Percentiles rank a stretch among this genome's conserved stretches.
Conservation (phyloP, 768 basidiomycete species). For the Glaciozyma antarctica region DNA sequence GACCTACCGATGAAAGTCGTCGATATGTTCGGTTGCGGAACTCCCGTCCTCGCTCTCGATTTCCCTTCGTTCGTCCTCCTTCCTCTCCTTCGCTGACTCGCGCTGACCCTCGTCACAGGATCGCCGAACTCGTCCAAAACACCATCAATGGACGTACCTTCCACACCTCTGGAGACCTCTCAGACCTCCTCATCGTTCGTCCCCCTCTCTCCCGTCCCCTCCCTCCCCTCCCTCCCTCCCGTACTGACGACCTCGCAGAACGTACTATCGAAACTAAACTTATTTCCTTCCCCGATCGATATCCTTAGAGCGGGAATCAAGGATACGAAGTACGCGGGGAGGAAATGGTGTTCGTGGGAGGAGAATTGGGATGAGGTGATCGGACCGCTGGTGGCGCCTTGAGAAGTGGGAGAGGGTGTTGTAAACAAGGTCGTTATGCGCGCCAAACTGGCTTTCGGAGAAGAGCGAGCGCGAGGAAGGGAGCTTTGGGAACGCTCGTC, state of each 20-base stretch:
- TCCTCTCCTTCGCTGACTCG: not conserved
- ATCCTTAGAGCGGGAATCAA: constrained; percentile 42
- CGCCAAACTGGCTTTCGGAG: no score
- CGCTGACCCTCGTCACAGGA: constrained; percentile 43
- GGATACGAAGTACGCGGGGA: constrained; percentile 31
- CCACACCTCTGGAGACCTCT: constrained; percentile 55
- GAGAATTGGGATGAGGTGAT: constrained; percentile 72
- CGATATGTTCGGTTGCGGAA: constrained; percentile 95
- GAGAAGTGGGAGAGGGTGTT: not conserved
- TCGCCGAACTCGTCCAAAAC: constrained; percentile 76
- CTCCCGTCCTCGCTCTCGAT: constrained; percentile 82
- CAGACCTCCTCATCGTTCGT: constrained; percentile 60
- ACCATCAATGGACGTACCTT: constrained; percentile 78
- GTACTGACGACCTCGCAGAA: constrained; percentile 21
- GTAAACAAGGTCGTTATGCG: no score
- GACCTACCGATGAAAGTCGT: constrained; percentile 99
- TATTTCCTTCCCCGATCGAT: constrained; percentile 26
- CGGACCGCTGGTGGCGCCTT: constrained; percentile 47
- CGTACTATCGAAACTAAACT: no score
- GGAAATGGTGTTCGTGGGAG: constrained; percentile 69
- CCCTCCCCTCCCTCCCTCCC: constrained; percentile 3
- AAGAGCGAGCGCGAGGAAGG: no score
- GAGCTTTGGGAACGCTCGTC: no score
- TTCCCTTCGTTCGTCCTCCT: constrained; percentile 62
- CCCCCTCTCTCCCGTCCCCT: no score